phyloP scores from a whole-genome alignment of 176 grass and related monocot species.

The Oryza coarctata region DNA sequence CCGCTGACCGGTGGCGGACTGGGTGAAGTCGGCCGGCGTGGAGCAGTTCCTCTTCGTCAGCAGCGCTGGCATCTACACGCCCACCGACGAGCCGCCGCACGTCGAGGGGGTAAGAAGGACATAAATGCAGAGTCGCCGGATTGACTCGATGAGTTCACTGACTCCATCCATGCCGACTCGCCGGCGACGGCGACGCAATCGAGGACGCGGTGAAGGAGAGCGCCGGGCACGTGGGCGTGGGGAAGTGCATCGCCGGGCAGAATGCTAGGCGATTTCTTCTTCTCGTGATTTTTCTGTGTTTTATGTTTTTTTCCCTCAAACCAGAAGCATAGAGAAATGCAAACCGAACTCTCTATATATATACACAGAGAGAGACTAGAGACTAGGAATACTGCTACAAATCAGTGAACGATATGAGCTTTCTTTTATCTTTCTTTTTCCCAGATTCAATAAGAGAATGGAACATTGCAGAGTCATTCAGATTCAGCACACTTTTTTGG shows the following conservation, averaged over 20 bases:
- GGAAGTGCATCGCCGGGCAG: conserved; percentile 77
- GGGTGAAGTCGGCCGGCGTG: conserved; percentile 67
- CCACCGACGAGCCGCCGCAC: conserved; percentile 64
- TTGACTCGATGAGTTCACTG: not conserved
- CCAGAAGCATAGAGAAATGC: not conserved
- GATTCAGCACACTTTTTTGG: not conserved
- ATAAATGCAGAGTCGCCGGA: not conserved
- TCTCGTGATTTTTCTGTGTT: too few relatives aligned
- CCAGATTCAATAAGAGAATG: not conserved
- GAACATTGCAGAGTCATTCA: not conserved
- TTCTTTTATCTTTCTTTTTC: not conserved
- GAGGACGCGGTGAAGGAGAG: conserved; percentile 88
- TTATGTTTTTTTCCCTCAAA: too few relatives aligned
- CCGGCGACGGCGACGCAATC: not conserved
- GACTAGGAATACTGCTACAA: not conserved
- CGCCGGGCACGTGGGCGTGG: conserved; percentile 73
- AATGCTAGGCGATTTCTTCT: too few relatives aligned
- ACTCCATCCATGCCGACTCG: not conserved
- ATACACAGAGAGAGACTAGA: too few relatives aligned
- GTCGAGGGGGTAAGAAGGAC: conserved; percentile 67
- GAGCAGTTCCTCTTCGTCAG: conserved; percentile 87
- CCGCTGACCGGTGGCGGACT: conserved; percentile 80
- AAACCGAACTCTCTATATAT: not conserved
- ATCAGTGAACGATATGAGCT: not conserved
- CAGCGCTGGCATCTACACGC: conserved; percentile 86